Percentiles rank a stretch among this genome's conserved stretches.
Conservation (phyloP, 2,329 filamentous ascomycete species). For the Chaetothyriales sp. region DNA sequence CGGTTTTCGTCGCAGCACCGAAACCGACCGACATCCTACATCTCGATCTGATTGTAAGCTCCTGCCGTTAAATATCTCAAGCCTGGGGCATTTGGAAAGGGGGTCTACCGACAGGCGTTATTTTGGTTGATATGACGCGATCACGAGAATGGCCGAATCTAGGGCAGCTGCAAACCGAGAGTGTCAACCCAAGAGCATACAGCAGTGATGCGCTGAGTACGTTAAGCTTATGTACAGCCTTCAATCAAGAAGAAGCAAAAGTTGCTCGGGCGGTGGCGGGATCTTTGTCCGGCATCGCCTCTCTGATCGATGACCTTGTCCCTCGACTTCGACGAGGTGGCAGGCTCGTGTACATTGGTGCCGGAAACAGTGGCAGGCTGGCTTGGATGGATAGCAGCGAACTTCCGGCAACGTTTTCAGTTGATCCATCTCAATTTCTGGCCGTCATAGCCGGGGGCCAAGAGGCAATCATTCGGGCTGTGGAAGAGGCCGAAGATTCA, state of each 20-base stretch:
- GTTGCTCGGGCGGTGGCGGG: slow-evolving; percentile 22
- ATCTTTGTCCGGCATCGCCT: slow-evolving; percentile 24
- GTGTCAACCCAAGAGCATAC: slow-evolving; percentile 25
- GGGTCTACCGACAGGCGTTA: too few relatives aligned
- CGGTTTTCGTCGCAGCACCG: too few relatives aligned
- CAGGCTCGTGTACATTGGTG: slow-evolving; percentile 29
- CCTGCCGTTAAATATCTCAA: too few relatives aligned
- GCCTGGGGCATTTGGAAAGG: too few relatives aligned
- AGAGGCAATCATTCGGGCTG: slow-evolving; percentile 27
- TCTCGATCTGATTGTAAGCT: too few relatives aligned
- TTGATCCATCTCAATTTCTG: slow-evolving; percentile 27
- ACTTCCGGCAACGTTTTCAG: slow-evolving; percentile 31
- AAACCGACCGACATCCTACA: too few relatives aligned
- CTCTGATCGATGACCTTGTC: slow-evolving; percentile 23
- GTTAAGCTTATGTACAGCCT: too few relatives aligned
- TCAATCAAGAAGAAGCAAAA: slow-evolving; percentile 25
- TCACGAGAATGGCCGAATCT: slow-evolving; percentile 5
- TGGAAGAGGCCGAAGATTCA: slow-evolving; percentile 32
- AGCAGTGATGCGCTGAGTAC: too few relatives aligned
- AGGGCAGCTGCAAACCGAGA: slow-evolving; percentile 26
- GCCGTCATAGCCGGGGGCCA: slow-evolving; percentile 32
- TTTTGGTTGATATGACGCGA: too few relatives aligned
- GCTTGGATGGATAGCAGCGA: slow-evolving; percentile 32
- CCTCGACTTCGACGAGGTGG: slow-evolving; percentile 24
- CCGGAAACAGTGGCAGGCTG: slow-evolving; percentile 33